Conservation (phyloP, 257 asterid species). For the Striga asiatica region DNA sequence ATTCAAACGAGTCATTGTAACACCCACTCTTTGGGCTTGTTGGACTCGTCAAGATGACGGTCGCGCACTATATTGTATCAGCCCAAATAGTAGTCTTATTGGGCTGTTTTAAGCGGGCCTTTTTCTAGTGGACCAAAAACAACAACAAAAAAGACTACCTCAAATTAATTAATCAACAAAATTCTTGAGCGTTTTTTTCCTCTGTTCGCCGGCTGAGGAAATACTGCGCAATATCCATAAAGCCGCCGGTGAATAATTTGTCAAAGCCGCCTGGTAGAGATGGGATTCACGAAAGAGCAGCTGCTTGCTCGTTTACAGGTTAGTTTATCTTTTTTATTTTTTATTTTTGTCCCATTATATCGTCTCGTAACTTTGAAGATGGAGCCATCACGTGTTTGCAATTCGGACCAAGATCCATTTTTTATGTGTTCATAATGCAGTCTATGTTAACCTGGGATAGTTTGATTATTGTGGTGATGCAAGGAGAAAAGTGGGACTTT, state of each 20-base stretch:
- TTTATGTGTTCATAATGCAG: neutral
- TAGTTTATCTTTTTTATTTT: neutral
- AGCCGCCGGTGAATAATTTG: conserved; percentile 20
- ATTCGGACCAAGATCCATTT: neutral
- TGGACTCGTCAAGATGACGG: too few relatives aligned
- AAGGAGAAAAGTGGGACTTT: neutral
- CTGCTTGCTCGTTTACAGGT: conserved; percentile 60
- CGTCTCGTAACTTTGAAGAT: neutral
- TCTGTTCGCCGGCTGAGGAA: neutral
- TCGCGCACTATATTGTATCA: too few relatives aligned
- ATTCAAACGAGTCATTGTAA: too few relatives aligned
- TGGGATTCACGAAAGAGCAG: conserved; percentile 57
- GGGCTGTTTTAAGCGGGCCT: too few relatives aligned
- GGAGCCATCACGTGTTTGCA: neutral
- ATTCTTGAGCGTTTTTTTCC: too few relatives aligned
- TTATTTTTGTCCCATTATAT: neutral
- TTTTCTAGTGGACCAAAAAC: too few relatives aligned
- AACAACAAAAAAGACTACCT: too few relatives aligned
- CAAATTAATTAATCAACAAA: too few relatives aligned
- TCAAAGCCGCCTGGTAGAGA: conserved; percentile 17
- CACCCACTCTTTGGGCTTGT: too few relatives aligned
- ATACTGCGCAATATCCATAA: neutral
- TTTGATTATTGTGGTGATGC: neutral
- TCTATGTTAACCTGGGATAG: neutral
- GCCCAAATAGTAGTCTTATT: too few relatives aligned